phyloP scores from a whole-genome alignment of 352 stramenopile genomes.

The Pythium brachiatum region DNA sequence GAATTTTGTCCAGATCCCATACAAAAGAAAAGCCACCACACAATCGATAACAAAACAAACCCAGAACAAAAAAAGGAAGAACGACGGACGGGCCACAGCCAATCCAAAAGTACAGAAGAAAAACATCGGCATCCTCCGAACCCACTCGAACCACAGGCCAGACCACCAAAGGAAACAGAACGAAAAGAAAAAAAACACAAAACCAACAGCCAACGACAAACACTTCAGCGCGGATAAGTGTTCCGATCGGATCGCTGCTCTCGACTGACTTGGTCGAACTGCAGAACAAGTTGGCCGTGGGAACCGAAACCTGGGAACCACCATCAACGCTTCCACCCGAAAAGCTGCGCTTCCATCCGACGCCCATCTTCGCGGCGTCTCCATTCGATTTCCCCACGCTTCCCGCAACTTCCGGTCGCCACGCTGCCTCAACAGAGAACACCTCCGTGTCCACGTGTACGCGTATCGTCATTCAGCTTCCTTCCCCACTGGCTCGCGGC shows the following conservation, averaged over 20 bases:
- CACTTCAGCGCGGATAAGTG: not conserved
- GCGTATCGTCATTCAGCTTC: not conserved
- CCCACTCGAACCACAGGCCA: not conserved
- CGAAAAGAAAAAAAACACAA: not conserved
- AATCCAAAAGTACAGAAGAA: conserved; percentile 1
- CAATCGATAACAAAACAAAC: not conserved
- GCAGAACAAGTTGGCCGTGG: no score
- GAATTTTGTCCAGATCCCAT: no score
- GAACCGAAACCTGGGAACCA: not conserved
- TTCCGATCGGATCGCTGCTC: not conserved
- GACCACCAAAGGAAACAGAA: no score
- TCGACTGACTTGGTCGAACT: no score
- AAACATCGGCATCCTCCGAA: not conserved
- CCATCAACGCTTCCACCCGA: not conserved
- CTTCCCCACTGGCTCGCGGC: not conserved
- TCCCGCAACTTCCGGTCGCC: no score
- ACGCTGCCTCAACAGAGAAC: no score
- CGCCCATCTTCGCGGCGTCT: not conserved
- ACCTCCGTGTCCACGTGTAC: no score
- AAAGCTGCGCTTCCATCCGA: not conserved
- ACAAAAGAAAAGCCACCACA: not conserved
- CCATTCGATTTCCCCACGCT: not conserved
- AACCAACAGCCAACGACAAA: not conserved
- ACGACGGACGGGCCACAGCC: no score
- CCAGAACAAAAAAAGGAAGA: not conserved